Conservation (phyloP, 805 yeast species). For the Cyberlindnera samutprakarnensis region DNA sequence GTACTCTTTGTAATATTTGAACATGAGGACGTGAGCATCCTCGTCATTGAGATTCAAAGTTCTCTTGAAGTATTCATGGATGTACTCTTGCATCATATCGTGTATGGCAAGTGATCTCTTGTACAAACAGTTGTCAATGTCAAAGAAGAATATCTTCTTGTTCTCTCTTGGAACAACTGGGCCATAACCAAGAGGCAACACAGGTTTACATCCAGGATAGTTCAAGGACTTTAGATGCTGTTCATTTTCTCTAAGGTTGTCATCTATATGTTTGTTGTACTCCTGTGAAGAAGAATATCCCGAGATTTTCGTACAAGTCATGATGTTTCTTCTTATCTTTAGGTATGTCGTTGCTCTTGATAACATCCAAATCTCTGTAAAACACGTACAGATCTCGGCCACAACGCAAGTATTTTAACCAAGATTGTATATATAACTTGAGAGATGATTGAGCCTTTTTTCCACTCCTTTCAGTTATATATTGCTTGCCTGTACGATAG, state of each 20-base stretch:
- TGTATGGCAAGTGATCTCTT: constrained; percentile 67
- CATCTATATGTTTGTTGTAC: constrained; percentile 10
- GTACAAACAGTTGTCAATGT: constrained; percentile 90
- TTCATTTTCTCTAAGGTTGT: constrained; percentile 21
- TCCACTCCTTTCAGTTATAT: too few relatives aligned
- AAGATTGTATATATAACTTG: too few relatives aligned
- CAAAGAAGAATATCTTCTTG: constrained; percentile 63
- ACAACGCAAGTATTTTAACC: too few relatives aligned
- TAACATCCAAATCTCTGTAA: too few relatives aligned
- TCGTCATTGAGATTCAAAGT: constrained; percentile 55
- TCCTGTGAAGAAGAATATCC: too few relatives aligned
- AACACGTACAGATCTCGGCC: too few relatives aligned
- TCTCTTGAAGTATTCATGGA: constrained; percentile 72
- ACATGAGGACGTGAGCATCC: constrained; percentile 67
- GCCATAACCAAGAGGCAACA: constrained; percentile 21
- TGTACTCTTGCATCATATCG: constrained; percentile 80
- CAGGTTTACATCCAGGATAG: constrained; percentile 27
- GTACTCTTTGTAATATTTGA: constrained; percentile 72
- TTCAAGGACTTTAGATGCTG: constrained; percentile 25
- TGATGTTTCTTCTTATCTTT: too few relatives aligned
- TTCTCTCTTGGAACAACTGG: constrained; percentile 22
- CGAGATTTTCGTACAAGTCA: too few relatives aligned
- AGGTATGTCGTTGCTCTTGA: too few relatives aligned
- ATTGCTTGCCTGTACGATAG: too few relatives aligned
- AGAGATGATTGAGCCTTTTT: too few relatives aligned